Conservation (phyloP, 2,329 filamentous ascomycete genomes). For the Myriosclerotinia curreyana region DNA sequence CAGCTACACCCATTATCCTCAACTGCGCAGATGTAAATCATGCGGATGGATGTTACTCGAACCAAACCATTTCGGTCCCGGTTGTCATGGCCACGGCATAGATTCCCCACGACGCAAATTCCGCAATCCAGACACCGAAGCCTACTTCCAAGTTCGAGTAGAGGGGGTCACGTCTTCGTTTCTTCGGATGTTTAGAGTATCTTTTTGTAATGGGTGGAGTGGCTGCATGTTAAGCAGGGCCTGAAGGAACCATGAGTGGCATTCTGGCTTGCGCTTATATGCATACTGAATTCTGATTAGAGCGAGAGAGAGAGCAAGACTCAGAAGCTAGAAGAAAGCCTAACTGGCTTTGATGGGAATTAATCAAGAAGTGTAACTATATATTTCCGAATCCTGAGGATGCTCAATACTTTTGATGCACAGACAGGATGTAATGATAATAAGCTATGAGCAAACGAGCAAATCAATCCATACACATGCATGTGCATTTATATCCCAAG, state of each 20-base stretch:
- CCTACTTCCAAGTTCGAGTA: no score
- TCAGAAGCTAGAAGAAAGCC: background rate
- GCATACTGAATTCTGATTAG: background rate
- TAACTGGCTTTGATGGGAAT: background rate
- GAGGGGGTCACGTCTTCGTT: background rate
- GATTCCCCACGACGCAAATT: background rate
- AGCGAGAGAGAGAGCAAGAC: background rate
- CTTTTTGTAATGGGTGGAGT: background rate
- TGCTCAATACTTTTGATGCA: background rate
- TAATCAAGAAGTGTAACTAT: background rate
- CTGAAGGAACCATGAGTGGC: background rate
- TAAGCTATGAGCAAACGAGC: background rate
- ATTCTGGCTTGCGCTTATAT: background rate
- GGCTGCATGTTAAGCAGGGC: background rate
- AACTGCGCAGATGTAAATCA: slow-evolving; percentile 20
- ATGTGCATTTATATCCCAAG: no score
- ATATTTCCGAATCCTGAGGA: background rate
- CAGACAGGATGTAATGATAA: background rate
- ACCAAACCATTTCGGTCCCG: slow-evolving; percentile 13
- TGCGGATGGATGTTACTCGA: slow-evolving; percentile 20
- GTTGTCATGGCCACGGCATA: background rate
- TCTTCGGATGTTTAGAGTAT: background rate
- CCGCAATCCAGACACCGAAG: no score
- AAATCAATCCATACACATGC: background rate
- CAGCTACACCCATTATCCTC: background rate